Evolutionary conservation across 2,329 filamentous ascomycete species (phyloP).

Genomic region (Aureobasidium sp.): DNA sequence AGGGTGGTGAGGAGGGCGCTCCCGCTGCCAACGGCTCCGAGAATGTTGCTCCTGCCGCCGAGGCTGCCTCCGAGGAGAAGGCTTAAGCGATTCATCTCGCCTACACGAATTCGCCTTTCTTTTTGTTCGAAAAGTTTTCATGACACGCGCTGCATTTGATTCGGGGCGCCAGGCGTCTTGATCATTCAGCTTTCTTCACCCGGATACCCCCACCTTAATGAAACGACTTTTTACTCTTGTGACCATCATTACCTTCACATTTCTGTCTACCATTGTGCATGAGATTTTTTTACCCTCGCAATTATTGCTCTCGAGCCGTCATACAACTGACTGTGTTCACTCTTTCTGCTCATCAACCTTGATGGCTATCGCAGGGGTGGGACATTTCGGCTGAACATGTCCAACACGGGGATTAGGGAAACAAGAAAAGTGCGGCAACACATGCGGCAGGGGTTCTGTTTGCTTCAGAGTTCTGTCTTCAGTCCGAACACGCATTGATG

Average conservation of each 20-base stretch:
- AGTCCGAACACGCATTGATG: not conserved
- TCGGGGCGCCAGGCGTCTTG: slow-evolving; percentile 15
- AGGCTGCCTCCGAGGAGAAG: slow-evolving; percentile 21
- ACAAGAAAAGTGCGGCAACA: not conserved
- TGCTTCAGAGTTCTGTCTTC: not conserved
- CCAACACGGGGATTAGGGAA: too few relatives aligned
- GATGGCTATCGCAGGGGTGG: not conserved
- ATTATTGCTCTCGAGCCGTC: not conserved
- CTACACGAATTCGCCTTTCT: slow-evolving; percentile 7
- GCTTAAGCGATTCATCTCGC: slow-evolving; percentile 5
- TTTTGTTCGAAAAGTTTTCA: slow-evolving; percentile 14
- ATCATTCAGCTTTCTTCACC: slow-evolving; percentile 15
- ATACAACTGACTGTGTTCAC: not conserved
- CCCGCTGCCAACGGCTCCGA: slow-evolving; percentile 30
- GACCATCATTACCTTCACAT: not conserved
- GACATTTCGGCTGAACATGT: too few relatives aligned
- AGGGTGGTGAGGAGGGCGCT: slow-evolving; percentile 39
- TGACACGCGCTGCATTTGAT: slow-evolving; percentile 16
- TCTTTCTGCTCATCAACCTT: not conserved
- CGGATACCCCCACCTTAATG: slow-evolving; percentile 17
- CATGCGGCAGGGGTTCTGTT: not conserved
- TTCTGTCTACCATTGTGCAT: not conserved
- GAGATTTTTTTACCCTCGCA: not conserved
- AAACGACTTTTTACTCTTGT: slow-evolving; percentile 16
- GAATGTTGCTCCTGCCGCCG: slow-evolving; percentile 28